Conservation (phyloP, 768 basidiomycete species). For the Hydnomerulius pinastri region DNA sequence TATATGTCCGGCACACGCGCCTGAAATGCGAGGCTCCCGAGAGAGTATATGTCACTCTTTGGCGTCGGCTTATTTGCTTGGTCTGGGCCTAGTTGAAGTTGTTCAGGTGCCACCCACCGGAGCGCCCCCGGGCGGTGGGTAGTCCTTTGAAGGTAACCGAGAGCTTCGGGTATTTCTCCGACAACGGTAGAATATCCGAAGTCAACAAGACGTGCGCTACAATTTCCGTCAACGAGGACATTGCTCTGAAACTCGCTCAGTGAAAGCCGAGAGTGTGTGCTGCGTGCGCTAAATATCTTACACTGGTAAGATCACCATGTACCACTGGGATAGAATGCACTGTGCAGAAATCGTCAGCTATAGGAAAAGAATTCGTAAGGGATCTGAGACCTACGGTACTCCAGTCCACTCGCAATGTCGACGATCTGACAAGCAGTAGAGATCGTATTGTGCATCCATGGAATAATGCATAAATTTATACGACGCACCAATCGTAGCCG, state of each 20-base stretch:
- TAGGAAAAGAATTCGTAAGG: not conserved
- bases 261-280: not conserved
- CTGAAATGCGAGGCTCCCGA: conserved; percentile 26
- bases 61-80: conserved; percentile 9
- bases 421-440: not conserved
- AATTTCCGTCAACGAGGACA: conserved; percentile 38
- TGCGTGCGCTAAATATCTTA: conserved; percentile 3
- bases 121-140: conserved; percentile 35
- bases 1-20: too few species aligned
- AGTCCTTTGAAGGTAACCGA: conserved; percentile 34
- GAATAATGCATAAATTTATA: not conserved
- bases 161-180: conserved; percentile 32
- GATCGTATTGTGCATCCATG: not conserved
- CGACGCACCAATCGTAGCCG: not conserved
- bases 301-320: conserved; percentile 28
- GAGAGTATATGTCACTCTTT: conserved; percentile 16
- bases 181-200: conserved; percentile 48
- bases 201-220: conserved; percentile 40
- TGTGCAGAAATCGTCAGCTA: not conserved
- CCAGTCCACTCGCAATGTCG: conserved; percentile 4
- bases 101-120: conserved; percentile 45
- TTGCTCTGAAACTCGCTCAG: conserved; percentile 8
- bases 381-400: conserved; percentile 3
- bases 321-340: conserved; percentile 11
- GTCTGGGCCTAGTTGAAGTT: conserved; percentile 23